Base-by-base conservation (phyloP, 495 filamentous ascomycete genomes). In the Chaetomium fimeti region DNA sequence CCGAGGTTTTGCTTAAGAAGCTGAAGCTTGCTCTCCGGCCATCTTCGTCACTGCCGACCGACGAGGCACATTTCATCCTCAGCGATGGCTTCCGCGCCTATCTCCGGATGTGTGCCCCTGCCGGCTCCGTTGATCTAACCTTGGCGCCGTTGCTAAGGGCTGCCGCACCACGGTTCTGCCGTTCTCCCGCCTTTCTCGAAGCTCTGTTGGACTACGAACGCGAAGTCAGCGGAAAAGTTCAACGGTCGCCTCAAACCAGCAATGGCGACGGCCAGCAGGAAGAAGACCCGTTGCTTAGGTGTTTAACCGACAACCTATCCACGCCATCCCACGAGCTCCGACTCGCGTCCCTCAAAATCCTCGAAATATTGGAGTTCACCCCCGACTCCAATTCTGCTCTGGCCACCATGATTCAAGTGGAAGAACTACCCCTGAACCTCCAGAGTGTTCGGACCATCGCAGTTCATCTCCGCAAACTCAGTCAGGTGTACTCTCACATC, bases 381-480 rank as follows among this genome's bases (percentile, higher is more conserved):
- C 75, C 57, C 24, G 76, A 76, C 57, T 72, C 72, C 38, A 59
- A 76, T n/a, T 74, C 81, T 7, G 78, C 74, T 0, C 64, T 89
- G 32, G 71, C 77, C 3, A 81, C 77, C 9, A 85, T 85, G 83
- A 69, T 90, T 9, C 83, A 89, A 62, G 84, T 91, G 25, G 93
- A 98, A 72, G 81, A 90, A 55, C 89, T 85, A n/a, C 85, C 89
- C 5, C 73, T 96, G 24, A 86, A 85, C 60, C 72, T 97, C 5
- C 85, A 94, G 59, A 91, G 88, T 36, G 82, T 84, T 47, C 84
- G 94, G 20, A 83, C 85, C 2, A 79, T 94, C 20, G 86, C 91
- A 9, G 93, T 97, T 82, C 88, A 93, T 61, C 84, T 95, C 47
- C 88, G 94, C 40, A 91, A 89, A 67, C 82, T 98, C 36, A 76